Evolutionary conservation across 2,329 filamentous ascomycete genomes (phyloP).

Genomic region (Colletotrichum nymphaeae): DNA sequence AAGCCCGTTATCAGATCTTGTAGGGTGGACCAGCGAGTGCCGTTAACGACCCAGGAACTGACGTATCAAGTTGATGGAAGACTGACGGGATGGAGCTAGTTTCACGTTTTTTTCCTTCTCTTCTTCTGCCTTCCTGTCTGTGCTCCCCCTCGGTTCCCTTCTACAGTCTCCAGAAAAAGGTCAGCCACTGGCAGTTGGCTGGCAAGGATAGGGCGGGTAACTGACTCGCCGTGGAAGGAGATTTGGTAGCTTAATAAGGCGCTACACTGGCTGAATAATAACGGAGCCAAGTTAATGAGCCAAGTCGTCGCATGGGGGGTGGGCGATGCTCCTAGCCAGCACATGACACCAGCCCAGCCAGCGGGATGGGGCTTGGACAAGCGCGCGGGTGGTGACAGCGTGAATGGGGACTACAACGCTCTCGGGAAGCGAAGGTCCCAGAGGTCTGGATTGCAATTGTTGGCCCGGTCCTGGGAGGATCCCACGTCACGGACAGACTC

Average conservation of each 20-base stretch:
- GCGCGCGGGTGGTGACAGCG: constrained; percentile 28
- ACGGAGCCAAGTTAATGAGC: constrained; percentile 16
- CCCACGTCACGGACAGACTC: constrained; percentile 12
- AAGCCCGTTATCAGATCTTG: constrained; percentile 32
- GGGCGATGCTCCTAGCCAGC: neutral
- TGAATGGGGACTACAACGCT: neutral
- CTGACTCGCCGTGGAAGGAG: constrained; percentile 20
- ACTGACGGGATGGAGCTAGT: constrained; percentile 2
- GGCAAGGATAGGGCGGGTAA: constrained; percentile 20
- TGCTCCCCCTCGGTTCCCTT: neutral
- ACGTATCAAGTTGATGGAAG: constrained; percentile 27
- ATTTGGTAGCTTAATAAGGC: constrained; percentile 14
- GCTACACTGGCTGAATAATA: constrained; percentile 3
- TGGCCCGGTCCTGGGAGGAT: constrained; percentile 6
- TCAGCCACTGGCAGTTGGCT: neutral
- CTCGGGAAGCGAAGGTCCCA: constrained; percentile 16
- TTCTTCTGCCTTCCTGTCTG: neutral
- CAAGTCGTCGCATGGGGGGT: constrained; percentile 5
- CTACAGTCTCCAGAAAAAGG: neutral
- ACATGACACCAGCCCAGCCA: constrained; percentile 1
- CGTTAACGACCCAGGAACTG: constrained; percentile 10
- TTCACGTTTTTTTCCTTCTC: neutral
- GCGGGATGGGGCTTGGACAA: constrained; percentile 7
- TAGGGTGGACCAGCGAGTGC: constrained; percentile 11
- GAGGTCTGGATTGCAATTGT: constrained; percentile 19